A percentile compares a stretch with the other conserved stretches of the same genome.
These are phyloP conservation scores for Pneumocystis wakefieldiae DNA, from an alignment of 1,139 yeast species.

Conservation along the genomic window DNA sequence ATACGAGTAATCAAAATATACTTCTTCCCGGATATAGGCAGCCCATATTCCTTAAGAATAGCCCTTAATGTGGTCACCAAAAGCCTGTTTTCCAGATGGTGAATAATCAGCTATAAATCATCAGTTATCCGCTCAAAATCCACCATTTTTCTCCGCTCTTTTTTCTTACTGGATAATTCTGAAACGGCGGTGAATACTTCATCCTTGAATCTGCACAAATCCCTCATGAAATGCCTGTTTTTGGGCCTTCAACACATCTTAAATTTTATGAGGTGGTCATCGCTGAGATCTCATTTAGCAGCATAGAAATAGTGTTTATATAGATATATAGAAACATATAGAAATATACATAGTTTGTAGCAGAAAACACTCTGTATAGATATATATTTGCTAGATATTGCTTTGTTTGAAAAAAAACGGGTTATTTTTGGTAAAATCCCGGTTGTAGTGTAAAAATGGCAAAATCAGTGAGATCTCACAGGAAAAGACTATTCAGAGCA, in stretches of 20 bases:
- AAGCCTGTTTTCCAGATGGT: conserved; percentile 7
- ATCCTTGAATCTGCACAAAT: neutral
- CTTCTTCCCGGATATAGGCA: conserved; percentile 7
- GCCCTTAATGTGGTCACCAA: conserved; percentile 8
- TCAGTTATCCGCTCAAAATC: neutral
- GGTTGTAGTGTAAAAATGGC: conserved; percentile 2
- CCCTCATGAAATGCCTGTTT: neutral
- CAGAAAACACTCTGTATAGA: no score
- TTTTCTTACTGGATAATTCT: neutral
- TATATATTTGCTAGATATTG: neutral
- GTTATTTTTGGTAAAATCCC: neutral
- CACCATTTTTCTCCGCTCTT: neutral
- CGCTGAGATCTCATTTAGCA: neutral
- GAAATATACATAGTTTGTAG: no score
- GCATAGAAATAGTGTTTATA: no score
- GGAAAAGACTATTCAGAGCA: conserved; percentile 7
- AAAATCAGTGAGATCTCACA: conserved; percentile 7
- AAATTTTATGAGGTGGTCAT: neutral
- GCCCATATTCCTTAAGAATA: conserved; percentile 7
- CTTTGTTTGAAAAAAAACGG: neutral
- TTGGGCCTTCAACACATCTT: neutral
- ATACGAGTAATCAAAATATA: conserved; percentile 7
- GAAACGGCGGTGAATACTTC: neutral
- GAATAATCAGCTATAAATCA: neutral
- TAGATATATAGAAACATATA: no score